Base-by-base conservation (phyloP, 352 stramenopile species). In the Pythium plurisporium region DNA sequence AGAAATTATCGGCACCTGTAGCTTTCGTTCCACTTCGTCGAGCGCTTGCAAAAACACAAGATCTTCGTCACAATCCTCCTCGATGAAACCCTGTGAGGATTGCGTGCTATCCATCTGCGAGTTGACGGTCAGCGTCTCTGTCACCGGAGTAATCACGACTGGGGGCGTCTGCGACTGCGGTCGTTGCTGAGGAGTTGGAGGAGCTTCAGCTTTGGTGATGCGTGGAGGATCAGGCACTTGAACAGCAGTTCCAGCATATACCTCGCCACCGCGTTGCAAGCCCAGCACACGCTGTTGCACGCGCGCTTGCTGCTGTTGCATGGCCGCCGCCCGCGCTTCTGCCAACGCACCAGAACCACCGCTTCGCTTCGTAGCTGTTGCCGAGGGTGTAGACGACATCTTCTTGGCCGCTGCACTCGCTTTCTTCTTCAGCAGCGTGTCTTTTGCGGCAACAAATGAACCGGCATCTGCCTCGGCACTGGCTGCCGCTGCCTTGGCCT, bases 41-140 rank as follows among this genome's bases (percentile, higher is more conserved):
- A 91, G 69, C 0, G 78, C 81, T 57, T 82, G 54, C 19, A 84
- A 60, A 63, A 89, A 91, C 15, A 74, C 65, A 27, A 84, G 44
- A 48, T 91, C 81, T 63, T 91, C 78, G 26, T 87, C 73, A 27
- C 72, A 57, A 31, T 87, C 76, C 38, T 91, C 74, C 22, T 62
- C 60, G 49, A 88, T 87, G 40, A 86, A 88, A 36, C 81, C 72
- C 36, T 87, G 48, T 2, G 54, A 64, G 8, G 54, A 60, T 14
- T 40, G 17, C 0, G 48, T 50, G 1, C 23, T 25, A 1, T 56
- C 26, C 10, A 5, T 14, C 14, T 54, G 25, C 7, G 43, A 6
- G 10, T 33, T 53, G 4, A 42, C 2, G 10, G 26, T 19, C 29
- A 22, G 3, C 36, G 30, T 26, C 22, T 38, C 44, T 20, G 11